Evolutionary conservation across 768 basidiomycete species (phyloP).

Genomic region (Psilocybe cyanescens): DNA sequence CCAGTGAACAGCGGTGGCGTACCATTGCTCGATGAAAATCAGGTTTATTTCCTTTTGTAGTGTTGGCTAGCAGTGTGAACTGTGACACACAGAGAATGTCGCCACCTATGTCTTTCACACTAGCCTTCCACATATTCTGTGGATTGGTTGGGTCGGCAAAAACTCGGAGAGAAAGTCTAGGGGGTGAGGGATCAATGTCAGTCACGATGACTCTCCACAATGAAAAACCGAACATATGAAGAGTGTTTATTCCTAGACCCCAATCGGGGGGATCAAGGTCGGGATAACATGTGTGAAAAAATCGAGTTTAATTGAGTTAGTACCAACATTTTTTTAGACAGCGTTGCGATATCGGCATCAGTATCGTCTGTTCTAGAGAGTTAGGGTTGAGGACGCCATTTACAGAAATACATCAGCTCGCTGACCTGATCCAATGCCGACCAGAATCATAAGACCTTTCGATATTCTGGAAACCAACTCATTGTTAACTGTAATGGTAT

Average conservation of each 20-base stretch:
- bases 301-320: slow-evolving; percentile 20
- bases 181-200: slow-evolving; percentile 9
- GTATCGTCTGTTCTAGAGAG: slow-evolving; percentile 72
- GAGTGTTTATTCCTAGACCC: slow-evolving; percentile 3
- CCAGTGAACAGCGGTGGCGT: slow-evolving; percentile 18
- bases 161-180: slow-evolving; percentile 71
- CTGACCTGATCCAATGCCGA: slow-evolving; percentile 85
- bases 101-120: slow-evolving; percentile 85
- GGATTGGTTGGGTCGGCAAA: slow-evolving; percentile 63
- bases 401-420: slow-evolving; percentile 1
- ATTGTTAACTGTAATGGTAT: slow-evolving; percentile 63
- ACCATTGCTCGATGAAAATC: slow-evolving; percentile 97
- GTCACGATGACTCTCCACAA: slow-evolving; percentile 1
- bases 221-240: slow-evolving; percentile 10
- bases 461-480: slow-evolving; percentile 83
- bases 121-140: slow-evolving; percentile 83
- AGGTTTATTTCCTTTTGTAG: slow-evolving; percentile 85
- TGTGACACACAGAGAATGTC: slow-evolving; percentile 95
- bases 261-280: slow-evolving; percentile 12
- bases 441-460: slow-evolving; percentile 85
- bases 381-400: slow-evolving; percentile 13
- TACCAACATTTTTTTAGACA: slow-evolving; percentile 85
- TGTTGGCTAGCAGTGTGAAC: slow-evolving; percentile 88
- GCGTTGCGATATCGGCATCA: slow-evolving; percentile 63
- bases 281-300: slow-evolving; percentile 18